Conservation (phyloP, 139 green algal genomes). For the Pseudopediastrum boryanum region DNA sequence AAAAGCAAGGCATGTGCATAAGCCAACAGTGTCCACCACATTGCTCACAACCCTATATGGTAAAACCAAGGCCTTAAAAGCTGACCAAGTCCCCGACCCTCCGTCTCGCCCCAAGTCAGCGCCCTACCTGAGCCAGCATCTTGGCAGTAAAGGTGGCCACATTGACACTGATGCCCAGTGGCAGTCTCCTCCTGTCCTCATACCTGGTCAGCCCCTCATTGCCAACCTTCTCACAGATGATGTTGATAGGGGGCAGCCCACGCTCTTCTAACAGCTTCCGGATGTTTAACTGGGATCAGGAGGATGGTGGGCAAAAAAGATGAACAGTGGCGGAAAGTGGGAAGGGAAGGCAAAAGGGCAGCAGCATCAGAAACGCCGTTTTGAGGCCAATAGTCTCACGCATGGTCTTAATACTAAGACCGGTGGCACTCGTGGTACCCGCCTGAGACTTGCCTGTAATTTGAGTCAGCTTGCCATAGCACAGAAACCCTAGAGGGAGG, state of each 20-base stretch:
- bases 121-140: constrained; percentile 46
- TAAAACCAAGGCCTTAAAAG: too few species aligned
- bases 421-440: not conserved
- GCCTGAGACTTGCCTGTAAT: not conserved
- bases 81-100: too few species aligned
- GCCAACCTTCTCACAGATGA: constrained; percentile 60
- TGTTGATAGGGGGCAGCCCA: constrained; percentile 55
- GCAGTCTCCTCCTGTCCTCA: constrained; percentile 58
- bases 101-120: too few species aligned
- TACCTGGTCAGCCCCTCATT: constrained; percentile 55
- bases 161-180: constrained; percentile 58
- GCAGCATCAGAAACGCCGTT: not conserved
- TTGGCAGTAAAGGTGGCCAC: constrained; percentile 55
- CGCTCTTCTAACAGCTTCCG: constrained; percentile 55
- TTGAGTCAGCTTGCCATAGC: not conserved
- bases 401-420: not conserved
- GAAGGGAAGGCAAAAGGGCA: not conserved
- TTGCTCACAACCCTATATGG: too few species aligned
- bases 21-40: too few species aligned
- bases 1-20: too few species aligned
- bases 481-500: not conserved
- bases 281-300: constrained; percentile 58
- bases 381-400: not conserved
- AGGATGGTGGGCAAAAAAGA: not conserved
- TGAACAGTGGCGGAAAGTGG: not conserved